Conservation (phyloP, 2,329 filamentous ascomycete species). For the Fusarium verticillioides region DNA sequence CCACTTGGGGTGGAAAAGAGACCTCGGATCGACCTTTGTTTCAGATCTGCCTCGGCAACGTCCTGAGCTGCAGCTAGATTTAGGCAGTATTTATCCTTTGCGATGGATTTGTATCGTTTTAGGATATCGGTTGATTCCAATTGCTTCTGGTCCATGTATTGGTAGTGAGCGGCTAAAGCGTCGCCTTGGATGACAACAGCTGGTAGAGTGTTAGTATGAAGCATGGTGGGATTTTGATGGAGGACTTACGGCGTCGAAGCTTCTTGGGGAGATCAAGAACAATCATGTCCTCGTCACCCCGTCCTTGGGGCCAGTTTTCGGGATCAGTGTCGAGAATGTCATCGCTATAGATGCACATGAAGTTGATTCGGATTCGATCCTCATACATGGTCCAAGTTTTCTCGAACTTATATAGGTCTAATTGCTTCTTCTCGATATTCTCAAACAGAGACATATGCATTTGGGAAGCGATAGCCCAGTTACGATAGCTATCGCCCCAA, state of each 20-base stretch:
- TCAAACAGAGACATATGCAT: conserved; percentile 38
- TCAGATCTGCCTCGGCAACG: neutral
- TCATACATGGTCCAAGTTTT: conserved; percentile 31
- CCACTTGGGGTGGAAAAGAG: neutral
- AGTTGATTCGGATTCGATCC: conserved; percentile 35
- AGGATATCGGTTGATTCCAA: conserved; percentile 20
- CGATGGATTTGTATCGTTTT: conserved; percentile 26
- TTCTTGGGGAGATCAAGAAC: conserved; percentile 25
- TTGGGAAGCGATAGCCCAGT: conserved; percentile 33
- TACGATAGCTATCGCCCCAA: conserved; percentile 28
- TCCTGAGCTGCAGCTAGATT: neutral
- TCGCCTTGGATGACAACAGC: conserved; percentile 28
- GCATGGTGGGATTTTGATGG: neutral
- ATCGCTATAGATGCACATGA: conserved; percentile 33
- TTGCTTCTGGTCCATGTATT: conserved; percentile 22
- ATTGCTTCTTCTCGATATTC: conserved; percentile 29
- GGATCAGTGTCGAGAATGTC: conserved; percentile 26
- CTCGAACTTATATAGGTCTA: conserved; percentile 32
- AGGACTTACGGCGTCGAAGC: conserved; percentile 26
- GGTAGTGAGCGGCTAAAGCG: conserved; percentile 30
- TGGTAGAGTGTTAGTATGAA: neutral
- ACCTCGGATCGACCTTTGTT: neutral
- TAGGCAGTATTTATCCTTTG: conserved; percentile 24
- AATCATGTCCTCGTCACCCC: conserved; percentile 21
- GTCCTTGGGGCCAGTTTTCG: neutral